These are phyloP conservation scores for Boletus huronensis DNA, from an alignment of 768 basidiomycete species.

Conservation along the genomic window DNA sequence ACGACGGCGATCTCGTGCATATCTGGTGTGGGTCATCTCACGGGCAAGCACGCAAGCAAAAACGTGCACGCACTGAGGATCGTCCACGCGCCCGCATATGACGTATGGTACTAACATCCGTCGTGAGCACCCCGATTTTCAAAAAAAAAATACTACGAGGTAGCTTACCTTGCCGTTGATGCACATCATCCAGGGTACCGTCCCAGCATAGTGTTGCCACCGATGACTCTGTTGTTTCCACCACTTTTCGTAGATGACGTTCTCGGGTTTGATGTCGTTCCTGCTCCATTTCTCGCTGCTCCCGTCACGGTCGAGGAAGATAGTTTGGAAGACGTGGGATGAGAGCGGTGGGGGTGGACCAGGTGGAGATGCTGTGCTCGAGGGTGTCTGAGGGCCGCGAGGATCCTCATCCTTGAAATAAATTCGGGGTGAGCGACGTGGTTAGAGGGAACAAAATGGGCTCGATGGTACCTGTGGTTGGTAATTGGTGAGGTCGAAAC, in stretches of 20 bases:
- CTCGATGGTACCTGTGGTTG: background rate
- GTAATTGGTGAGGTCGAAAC: slow-evolving; percentile 3
- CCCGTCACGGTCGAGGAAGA: background rate
- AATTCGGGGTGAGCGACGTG: background rate
- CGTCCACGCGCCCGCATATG: slow-evolving; percentile 1
- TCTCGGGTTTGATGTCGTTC: background rate
- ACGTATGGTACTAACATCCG: background rate
- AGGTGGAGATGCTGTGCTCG: background rate
- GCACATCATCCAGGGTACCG: background rate
- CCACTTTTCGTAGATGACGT: background rate
- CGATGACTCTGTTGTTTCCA: background rate
- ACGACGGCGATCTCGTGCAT: slow-evolving; percentile 2
- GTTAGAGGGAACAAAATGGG: no score
- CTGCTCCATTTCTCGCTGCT: background rate
- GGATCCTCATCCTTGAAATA: slow-evolving; percentile 2
- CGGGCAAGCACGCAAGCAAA: background rate
- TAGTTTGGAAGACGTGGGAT: background rate
- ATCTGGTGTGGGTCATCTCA: background rate
- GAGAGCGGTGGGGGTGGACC: background rate
- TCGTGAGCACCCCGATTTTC: background rate
- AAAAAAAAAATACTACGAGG: background rate
- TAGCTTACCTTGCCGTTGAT: background rate
- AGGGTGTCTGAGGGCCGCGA: background rate
- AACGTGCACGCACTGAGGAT: background rate
- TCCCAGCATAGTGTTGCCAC: background rate